Base-by-base conservation (phyloP, 2,329 filamentous ascomycete genomes). In the Diaporthe sp. region DNA sequence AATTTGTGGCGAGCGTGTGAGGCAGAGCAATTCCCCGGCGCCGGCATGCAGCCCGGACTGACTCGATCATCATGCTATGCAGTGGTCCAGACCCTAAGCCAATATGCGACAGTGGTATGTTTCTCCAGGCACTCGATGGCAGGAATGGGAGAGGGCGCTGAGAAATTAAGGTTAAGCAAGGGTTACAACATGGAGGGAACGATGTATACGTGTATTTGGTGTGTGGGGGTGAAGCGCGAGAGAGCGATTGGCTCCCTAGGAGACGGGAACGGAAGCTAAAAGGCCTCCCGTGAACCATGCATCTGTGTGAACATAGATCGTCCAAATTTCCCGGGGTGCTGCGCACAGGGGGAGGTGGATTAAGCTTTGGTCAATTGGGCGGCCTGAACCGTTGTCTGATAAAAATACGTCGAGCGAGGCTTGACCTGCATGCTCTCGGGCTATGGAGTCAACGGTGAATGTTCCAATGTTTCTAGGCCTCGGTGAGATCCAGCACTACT, bases 211-310 rank as follows among this genome's bases (percentile, higher is more conserved):
- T 31, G n/a, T 62, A 31, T 62, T 34, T n/a, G 25, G 61, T 13
- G 31, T 39, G 31, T 67, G 46, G 62, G 44, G 46, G 4, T 39
- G 12, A 25, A 68, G 46, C 7, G 22, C 31, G 22, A 51, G 44
- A 68, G 44, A 28, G 62, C 62, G 62, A 51, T 68, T 51, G 62
- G 62, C 62, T 34, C 62, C 62, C 44, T 31, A 68, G 46, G 42
- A 19, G 62, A 67, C 31, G n/a, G 19, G 12, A 17, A 46, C 44
- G n/a, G 62, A 22, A 68, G 44, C 44, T 68, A 31, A 37, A 51
- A 34, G 44, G 44, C 62, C 61, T 68, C 62, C 31, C 62, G 44
- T 34, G 44, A 68, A 68, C 62, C n/a, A 68, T 68, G 19, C 13
- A 34, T 68, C 62, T 68, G 12, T 68, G 62, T 34, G 44, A 12